Evolutionary conservation across 2,329 filamentous ascomycete species (phyloP), one percentile per base, ranked within the genome.

Genomic region (Pseudophaeomoniella oleicola): DNA sequence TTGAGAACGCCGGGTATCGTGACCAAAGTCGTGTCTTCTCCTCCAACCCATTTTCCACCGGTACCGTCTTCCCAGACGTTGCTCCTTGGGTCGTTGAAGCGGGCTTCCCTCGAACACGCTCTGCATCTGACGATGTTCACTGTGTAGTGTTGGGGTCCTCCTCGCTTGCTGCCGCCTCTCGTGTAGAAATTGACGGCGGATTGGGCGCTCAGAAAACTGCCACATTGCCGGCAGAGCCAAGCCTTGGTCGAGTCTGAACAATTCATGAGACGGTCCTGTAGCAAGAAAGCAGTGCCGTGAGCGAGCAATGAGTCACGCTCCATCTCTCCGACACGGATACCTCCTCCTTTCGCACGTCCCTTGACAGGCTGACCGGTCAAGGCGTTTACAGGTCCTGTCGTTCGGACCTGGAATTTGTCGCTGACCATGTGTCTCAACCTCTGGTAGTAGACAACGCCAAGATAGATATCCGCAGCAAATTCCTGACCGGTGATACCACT

Each of bases 261-360:
- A 66, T 98, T 96, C 67, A 98, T 78, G 41, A 98, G 68, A 40
- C 90, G 81, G 58, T 98, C 90, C 56, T 98, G 90, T 4, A 98
- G 72, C 41, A 98, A 62, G 66, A 93, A 96, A 3, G 88, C 87
- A 2, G 87, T 90, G 16, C 90, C 90, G 67, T 98, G 90, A 3
- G 90, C 90, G 39, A 98, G 73, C 15, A 98, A 69, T 3, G 88
- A 84, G 58, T 98, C 90, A 46, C 90, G 81, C 64, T 98, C 90
- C 90, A 98, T 98, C 62, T 98, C 90, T 61, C 90, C 90, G 18
- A 98, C 88, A 69, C 90, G 86, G 55, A 98, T 94, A 78, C 90
- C 90, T 64, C 90, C 90, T 54, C 88, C 90, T 60, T 88, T 84
- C 57, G 92, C 90, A 57, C 90, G 72, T 45, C 90, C 90, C 67